Conservation (phyloP, 257 asterid genomes). For the Forsythia viridissima region DNA sequence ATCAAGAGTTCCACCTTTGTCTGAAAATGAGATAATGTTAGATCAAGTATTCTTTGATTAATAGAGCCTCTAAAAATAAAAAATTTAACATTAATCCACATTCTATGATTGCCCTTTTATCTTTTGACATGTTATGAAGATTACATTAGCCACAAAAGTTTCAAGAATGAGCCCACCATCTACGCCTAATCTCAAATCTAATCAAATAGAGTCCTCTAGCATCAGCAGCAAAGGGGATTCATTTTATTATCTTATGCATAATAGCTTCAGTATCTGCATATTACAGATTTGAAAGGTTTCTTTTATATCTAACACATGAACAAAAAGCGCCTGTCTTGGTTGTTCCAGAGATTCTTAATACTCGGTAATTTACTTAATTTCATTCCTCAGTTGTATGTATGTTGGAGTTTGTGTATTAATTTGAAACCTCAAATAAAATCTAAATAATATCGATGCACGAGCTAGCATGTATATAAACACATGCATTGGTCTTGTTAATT, state of each 20-base stretch:
- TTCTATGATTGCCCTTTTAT: slow-evolving; percentile 1
- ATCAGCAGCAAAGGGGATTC: neutral
- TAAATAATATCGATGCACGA: neutral
- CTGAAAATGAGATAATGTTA: neutral
- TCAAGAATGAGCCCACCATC: neutral
- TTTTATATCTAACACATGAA: neutral
- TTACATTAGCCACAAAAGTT: neutral
- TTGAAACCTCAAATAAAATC: neutral
- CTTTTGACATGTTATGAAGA: slow-evolving; percentile 5
- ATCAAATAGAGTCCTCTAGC: neutral
- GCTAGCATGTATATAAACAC: neutral
- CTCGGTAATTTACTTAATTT: neutral
- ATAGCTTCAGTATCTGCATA: neutral
- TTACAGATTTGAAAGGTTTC: neutral
- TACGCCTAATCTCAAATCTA: neutral
- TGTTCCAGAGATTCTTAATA: neutral
- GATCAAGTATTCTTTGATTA: neutral
- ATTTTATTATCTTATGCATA: slow-evolving; percentile 11
- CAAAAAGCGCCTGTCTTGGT: neutral
- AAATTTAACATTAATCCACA: neutral
- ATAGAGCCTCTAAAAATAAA: neutral
- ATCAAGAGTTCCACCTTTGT: neutral
- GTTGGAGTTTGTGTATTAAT: neutral
- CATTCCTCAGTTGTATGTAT: slow-evolving; percentile 1
- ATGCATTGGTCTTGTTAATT: neutral